Evolutionary conservation across 2,329 filamentous ascomycete species (phyloP), one percentile per base, ranked within the genome.

Genomic region (Emydomyces testavorans): DNA sequence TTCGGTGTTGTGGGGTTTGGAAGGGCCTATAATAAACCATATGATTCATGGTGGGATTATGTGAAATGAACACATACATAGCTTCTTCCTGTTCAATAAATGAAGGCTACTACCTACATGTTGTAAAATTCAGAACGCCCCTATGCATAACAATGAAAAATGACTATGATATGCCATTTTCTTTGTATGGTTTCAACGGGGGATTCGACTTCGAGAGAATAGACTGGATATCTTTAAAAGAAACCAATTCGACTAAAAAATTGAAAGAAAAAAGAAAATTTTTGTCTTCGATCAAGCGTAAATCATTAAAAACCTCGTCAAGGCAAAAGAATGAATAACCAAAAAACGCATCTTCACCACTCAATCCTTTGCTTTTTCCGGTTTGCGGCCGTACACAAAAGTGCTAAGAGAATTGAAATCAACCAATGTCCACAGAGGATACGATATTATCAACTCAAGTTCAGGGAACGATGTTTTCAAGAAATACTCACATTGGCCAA

Each of bases 311-410:
- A n/a, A n/a, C n/a, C n/a, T n/a, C n/a, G n/a, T n/a, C n/a, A n/a
- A n/a, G n/a, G n/a, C n/a, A n/a, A n/a, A n/a, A n/a, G n/a, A n/a
- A n/a, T n/a, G n/a, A n/a, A n/a, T n/a, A n/a, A n/a, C n/a, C n/a
- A n/a, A n/a, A n/a, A n/a, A n/a, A n/a, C n/a, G n/a, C n/a, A n/a
- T n/a, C n/a, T n/a, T n/a, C n/a, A n/a, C n/a, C n/a, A n/a, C n/a
- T 28, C 26, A 28, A 28, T 28, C 26, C 15, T 35, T 13, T 35
- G 11, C 32, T 5, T 20, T 34, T 23, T 23, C 26, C 4, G 42
- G 42, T 34, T 45, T 45, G 16, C 42, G 26, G 28, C 20, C 42
- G 13, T 45, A 45, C 15, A 45, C 42, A 81, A 45, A 45, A 18
- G 32, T 34, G 16, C 42, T 45, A 21, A 20, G 1, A 31, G 11